A percentile compares a stretch with the other conserved stretches of the same genome.
These are phyloP conservation scores for Oenanthe sinensis DNA, from an alignment of 129 eudicot genomes.

Conservation along the genomic window DNA sequence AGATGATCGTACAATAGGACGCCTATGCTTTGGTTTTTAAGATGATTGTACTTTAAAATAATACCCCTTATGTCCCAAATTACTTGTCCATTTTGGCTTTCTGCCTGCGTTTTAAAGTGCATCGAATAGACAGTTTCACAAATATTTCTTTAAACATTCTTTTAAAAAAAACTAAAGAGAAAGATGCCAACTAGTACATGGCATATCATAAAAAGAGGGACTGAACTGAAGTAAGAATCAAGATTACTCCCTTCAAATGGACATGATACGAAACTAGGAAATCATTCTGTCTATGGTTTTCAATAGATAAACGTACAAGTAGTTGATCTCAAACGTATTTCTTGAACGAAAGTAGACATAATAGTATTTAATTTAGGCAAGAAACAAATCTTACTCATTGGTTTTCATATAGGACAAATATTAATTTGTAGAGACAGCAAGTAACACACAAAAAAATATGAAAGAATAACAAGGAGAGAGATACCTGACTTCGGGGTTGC, in stretches of 20 bases:
- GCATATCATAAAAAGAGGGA: background rate
- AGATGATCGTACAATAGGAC: background rate
- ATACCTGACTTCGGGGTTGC: constrained; percentile 16
- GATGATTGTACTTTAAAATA: background rate
- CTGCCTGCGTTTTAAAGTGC: no score
- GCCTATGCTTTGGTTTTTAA: background rate
- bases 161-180: no score
- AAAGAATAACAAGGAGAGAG: no score
- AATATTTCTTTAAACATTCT: no score
- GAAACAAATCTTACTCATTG: no score
- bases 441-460: no score
- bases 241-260: background rate
- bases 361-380: no score
- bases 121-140: no score
- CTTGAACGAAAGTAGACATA: background rate
- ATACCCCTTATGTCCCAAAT: background rate
- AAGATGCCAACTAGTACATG: background rate
- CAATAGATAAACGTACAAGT: background rate
- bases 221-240: background rate
- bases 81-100: no score
- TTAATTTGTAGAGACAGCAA: background rate
- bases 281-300: background rate
- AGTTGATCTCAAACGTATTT: background rate
- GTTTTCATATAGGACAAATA: background rate
- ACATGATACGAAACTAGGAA: background rate